Evolutionary conservation across 202 grass and related monocot genomes (phyloP).

Genomic region (Panicum hallii): DNA sequence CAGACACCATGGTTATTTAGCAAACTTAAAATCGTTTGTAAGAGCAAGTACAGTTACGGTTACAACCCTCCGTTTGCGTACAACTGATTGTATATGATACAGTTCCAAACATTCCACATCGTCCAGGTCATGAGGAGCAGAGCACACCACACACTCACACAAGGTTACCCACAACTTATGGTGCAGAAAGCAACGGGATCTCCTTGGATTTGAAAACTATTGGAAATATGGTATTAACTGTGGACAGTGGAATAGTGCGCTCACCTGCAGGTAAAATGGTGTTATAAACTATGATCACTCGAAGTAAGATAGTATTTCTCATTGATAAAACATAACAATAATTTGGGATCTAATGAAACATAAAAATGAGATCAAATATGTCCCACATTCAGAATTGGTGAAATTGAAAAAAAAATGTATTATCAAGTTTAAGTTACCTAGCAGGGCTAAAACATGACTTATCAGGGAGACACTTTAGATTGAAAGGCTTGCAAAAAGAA

Average conservation of each 20-base stretch:
- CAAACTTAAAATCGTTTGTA: background rate
- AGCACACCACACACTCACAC: background rate
- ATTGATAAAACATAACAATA: background rate
- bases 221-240: background rate
- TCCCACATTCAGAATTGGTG: background rate
- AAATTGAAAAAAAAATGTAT: background rate
- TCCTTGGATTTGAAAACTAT: background rate
- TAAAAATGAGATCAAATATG: conserved; percentile 6
- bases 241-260: background rate
- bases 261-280: conserved; percentile 31
- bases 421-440: conserved; percentile 40
- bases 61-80: background rate
- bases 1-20: background rate
- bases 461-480: conserved; percentile 47
- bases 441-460: conserved; percentile 32
- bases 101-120: background rate
- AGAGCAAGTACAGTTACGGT: background rate
- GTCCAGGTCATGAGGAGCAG: background rate
- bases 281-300: background rate
- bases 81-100: background rate
- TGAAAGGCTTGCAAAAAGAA: conserved; percentile 85
- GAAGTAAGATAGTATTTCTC: background rate
- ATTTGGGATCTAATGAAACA: background rate
- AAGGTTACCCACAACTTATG: background rate
- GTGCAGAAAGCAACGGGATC: background rate